These are phyloP conservation scores for Elongisporangium anandrum DNA, from an alignment of 352 stramenopile species.

Conservation along the genomic window DNA sequence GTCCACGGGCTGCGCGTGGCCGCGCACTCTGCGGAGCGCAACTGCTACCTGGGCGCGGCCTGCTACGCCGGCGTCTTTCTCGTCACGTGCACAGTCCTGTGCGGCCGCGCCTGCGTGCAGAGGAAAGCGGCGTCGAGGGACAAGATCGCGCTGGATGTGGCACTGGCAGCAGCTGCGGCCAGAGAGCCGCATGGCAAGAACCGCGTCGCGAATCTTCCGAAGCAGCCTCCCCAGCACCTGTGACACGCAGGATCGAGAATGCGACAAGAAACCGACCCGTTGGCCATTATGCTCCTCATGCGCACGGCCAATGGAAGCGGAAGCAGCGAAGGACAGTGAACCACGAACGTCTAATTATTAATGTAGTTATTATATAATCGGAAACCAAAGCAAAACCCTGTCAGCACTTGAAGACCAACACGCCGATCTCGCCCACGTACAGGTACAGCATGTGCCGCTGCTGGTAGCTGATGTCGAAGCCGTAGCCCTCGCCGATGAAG, in stretches of 20 bases:
- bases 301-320: neutral
- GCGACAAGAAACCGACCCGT: neutral
- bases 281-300: neutral
- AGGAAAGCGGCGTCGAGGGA: conserved; percentile 9
- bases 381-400: neutral
- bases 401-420: conserved; percentile 96
- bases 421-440: conserved; percentile 91
- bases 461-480: conserved; percentile 96
- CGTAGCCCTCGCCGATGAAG: conserved; percentile 95
- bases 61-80: conserved; percentile 47
- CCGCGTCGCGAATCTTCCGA: neutral
- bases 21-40: conserved; percentile 33
- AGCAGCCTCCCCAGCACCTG: neutral
- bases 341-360: neutral
- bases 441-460: conserved; percentile 95
- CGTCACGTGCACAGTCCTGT: conserved; percentile 17
- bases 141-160: conserved; percentile 17
- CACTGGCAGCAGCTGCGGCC: conserved; percentile 1
- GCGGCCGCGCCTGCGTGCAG: conserved; percentile 5
- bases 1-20: conserved; percentile 47
- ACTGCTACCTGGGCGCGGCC: conserved; percentile 56
- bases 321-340: neutral
- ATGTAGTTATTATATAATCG: neutral
- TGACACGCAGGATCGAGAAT: conserved; percentile 3
- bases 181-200: neutral